Conservation (phyloP, 148 eudicot species). For the Diospyros lotus region DNA sequence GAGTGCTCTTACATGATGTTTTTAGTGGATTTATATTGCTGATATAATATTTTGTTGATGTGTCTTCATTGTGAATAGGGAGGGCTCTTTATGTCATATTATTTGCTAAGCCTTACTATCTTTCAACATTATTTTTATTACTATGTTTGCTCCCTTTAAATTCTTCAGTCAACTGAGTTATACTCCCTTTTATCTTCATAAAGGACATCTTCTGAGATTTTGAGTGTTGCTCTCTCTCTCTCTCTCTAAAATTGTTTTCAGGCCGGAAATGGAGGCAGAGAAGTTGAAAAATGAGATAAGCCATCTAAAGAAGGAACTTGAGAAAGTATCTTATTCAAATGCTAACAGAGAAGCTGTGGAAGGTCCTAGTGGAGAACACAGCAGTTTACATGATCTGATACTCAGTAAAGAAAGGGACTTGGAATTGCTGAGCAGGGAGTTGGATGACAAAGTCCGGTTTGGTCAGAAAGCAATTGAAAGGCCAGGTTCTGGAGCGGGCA, state of each 20-base stretch:
- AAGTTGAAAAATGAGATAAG: conserved; percentile 50
- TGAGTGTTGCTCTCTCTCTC: neutral
- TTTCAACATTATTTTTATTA: neutral
- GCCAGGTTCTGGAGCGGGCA: conserved; percentile 73
- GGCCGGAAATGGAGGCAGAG: conserved; percentile 52
- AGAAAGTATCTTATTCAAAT: conserved; percentile 34
- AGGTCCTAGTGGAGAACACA: conserved; percentile 37
- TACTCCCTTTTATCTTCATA: neutral
- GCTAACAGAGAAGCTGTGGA: conserved; percentile 26
- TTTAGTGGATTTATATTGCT: too few relatives aligned
- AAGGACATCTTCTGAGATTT: neutral
- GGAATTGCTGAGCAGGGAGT: conserved; percentile 55
- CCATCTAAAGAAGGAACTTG: conserved; percentile 31
- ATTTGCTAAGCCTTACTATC: too few relatives aligned
- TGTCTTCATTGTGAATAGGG: too few relatives aligned
- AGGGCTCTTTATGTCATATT: too few relatives aligned
- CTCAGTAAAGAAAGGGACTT: conserved; percentile 50
- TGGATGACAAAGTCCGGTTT: conserved; percentile 80
- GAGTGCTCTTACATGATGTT: too few relatives aligned
- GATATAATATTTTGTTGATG: too few relatives aligned
- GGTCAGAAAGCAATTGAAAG: conserved; percentile 60
- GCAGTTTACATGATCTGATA: conserved; percentile 34
- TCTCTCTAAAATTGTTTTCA: conserved; percentile 22
- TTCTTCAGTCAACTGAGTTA: neutral
- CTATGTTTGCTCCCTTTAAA: neutral